A percentile compares a stretch with the other conserved stretches of the same genome.
These are phyloP conservation scores for Coelastrella sp. DNA, from an alignment of 139 green algal species.

Conservation along the genomic window DNA sequence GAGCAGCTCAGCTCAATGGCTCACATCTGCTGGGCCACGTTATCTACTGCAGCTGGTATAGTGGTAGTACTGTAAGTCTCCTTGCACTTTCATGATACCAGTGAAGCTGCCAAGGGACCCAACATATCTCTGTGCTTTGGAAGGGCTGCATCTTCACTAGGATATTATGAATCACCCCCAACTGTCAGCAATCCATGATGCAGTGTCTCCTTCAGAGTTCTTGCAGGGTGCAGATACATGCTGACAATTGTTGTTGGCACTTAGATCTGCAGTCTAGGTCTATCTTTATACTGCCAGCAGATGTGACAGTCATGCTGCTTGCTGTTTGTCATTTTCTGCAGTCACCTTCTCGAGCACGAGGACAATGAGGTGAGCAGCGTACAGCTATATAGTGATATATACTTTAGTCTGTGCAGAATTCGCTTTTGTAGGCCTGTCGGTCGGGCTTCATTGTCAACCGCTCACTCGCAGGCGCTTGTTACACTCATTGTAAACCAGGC, in stretches of 20 bases:
- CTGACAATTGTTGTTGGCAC: background rate
- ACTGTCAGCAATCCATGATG: background rate
- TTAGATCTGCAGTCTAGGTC: background rate
- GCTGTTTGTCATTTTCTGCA: background rate
- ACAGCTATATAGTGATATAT: too few relatives aligned
- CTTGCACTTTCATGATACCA: too few relatives aligned
- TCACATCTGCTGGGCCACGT: background rate
- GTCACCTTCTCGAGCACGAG: constrained; percentile 22
- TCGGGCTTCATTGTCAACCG: too few relatives aligned
- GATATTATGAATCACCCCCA: background rate
- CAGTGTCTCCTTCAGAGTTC: background rate
- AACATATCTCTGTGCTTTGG: too few relatives aligned
- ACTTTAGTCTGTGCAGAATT: too few relatives aligned
- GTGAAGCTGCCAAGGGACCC: too few relatives aligned
- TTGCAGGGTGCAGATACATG: background rate
- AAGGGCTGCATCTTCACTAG: background rate
- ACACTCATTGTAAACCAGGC: too few relatives aligned
- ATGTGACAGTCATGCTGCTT: background rate
- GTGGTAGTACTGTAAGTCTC: too few relatives aligned
- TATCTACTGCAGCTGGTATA: background rate
- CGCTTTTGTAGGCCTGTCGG: too few relatives aligned
- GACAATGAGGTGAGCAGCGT: constrained; percentile 17
- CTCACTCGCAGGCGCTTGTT: too few relatives aligned
- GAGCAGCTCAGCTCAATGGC: background rate
- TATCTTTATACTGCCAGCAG: background rate